Evolutionary conservation across 352 stramenopile species (phyloP), one percentile per base, ranked within the genome.

Genomic region (Phytophthora pini): DNA sequence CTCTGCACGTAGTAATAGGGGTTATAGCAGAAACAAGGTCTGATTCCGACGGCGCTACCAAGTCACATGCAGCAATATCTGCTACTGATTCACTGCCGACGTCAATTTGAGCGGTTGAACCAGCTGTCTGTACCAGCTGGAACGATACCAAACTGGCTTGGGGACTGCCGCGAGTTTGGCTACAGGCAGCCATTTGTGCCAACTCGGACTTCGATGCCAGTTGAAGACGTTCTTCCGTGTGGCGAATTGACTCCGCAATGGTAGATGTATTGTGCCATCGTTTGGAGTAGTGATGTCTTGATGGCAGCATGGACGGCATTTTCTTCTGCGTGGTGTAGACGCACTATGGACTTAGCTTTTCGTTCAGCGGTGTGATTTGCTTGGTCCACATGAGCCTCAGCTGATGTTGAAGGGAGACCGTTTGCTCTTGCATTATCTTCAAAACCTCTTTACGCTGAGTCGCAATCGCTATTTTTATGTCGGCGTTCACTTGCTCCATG

Each of bases 321-420:
- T 12, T 58, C 51, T 26, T 58, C 38, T 24, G 38, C 51, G 12
- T 58, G 51, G 36, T 49, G 39, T n/a, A 38, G 51, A 20, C 51
- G 27, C n/a, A 58, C 39, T 38, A 50, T 58, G 5, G 39, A 59
- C 15, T 59, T 59, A n/a, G 50, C 50, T 17, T 48, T 57, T 48
- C 45, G 40, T 22, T 59, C 51, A 17, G 51, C 51, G 7, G 7
- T 32, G 27, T 8, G 15, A 13, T 47, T 31, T 4, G 48, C 32
- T 9, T 34, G 11, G 17, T 29, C 10, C 34, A 45, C 27, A 20
- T 41, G 48, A 13, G 22, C 12, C 9, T 20, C 3, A 12, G 43
- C 10, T 46, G 5, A 17, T 40, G 24, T 10, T 56, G 31, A 17
- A 56, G 20, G 8, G 5, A 31, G 31, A 24, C 32, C n/a, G 45